These are phyloP conservation scores for Alternaria infectoria DNA, from an alignment of 2,329 filamentous ascomycete genomes.

Conservation along the genomic window DNA sequence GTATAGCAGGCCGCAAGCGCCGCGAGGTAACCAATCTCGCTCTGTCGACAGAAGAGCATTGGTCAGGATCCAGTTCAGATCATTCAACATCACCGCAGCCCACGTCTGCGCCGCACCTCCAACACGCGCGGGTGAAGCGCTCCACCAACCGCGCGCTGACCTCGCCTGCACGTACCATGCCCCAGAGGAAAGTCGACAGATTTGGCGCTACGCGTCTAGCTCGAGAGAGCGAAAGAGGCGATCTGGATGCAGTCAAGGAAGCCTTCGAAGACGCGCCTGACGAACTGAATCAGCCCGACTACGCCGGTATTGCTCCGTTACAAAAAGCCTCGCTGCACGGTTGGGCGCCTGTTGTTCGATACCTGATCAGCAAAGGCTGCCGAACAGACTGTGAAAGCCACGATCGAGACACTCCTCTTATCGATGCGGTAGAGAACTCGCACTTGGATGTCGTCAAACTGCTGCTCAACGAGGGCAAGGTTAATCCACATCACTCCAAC, in stretches of 20 bases:
- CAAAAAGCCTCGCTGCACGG: conserved; percentile 92
- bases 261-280: conserved; percentile 80
- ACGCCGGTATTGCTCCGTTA: conserved; percentile 93
- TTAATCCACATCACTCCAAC: conserved; percentile 90
- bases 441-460: conserved; percentile 88
- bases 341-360: conserved; percentile 82
- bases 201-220: conserved; percentile 91
- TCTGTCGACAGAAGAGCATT: conserved; percentile 39
- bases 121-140: conserved; percentile 61
- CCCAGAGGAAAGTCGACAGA: conserved; percentile 85
- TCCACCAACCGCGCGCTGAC: conserved; percentile 67
- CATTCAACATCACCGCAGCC: conserved; percentile 46
- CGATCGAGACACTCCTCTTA: conserved; percentile 84
- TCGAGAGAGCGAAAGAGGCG: conserved; percentile 86
- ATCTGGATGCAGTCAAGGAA: conserved; percentile 78
- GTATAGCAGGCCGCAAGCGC: conserved; percentile 40
- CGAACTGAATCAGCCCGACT: conserved; percentile 87
- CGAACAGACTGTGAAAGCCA: conserved; percentile 79
- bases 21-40: conserved; percentile 41
- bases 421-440: conserved; percentile 96
- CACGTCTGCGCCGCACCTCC: conserved; percentile 32
- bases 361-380: conserved; percentile 84
- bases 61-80: conserved; percentile 47
- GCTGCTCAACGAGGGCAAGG: conserved; percentile 76
- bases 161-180: conserved; percentile 63